These are phyloP conservation scores for Myriangium duriaei DNA, from an alignment of 2,329 filamentous ascomycete genomes.

Conservation along the genomic window DNA sequence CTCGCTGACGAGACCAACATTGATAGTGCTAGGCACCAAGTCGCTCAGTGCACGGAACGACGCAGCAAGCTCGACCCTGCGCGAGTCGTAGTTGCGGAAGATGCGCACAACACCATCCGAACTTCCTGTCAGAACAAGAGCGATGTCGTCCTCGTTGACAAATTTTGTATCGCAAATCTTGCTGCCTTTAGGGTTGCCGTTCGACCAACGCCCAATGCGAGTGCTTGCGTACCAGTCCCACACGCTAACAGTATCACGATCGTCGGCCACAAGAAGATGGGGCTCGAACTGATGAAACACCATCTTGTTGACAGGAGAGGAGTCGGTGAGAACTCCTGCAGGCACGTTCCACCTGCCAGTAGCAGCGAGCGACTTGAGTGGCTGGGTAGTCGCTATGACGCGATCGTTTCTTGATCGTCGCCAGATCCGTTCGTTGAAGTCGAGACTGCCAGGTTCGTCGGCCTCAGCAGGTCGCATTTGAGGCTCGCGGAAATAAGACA, in stretches of 20 bases:
- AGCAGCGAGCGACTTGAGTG: conserved; percentile 77
- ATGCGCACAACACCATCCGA: conserved; percentile 91
- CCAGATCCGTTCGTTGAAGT: conserved; percentile 94
- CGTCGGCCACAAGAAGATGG: conserved; percentile 85
- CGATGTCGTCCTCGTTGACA: conserved; percentile 97
- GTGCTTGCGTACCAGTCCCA: conserved; percentile 84
- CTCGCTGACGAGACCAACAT: conserved; percentile 92
- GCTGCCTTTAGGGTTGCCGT: conserved; percentile 82
- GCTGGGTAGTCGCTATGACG: conserved; percentile 85
- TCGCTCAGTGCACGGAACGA: conserved; percentile 87
- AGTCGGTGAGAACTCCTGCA: conserved; percentile 74
- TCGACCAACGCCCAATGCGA: conserved; percentile 74
- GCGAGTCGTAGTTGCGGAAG: conserved; percentile 80
- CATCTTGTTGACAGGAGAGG: conserved; percentile 81
- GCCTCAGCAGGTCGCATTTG: conserved; percentile 96
- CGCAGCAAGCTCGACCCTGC: conserved; percentile 71
- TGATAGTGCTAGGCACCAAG: conserved; percentile 73
- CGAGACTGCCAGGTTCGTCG: conserved; percentile 88
- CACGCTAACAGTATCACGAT: conserved; percentile 72
- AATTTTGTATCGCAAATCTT: conserved; percentile 92
- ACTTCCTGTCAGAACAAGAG: conserved; percentile 84
- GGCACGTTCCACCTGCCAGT: conserved; percentile 78
- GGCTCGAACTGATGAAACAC: conserved; percentile 97
- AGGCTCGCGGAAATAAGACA: conserved; percentile 91
- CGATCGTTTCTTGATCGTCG: conserved; percentile 81